These are phyloP conservation scores for Daucus carota DNA, from an alignment of 129 eudicot species.

Conservation along the genomic window DH1_v3.0 NC_030385.2:8378501-8379000, in stretches of 20 bases:
- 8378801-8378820: not conserved
- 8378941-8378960: not conserved
- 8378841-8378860: not conserved
- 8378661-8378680: slow-evolving; percentile 68
- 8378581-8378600: slow-evolving; percentile 83
- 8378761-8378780: not conserved
- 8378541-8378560: slow-evolving; percentile 95
- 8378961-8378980: not conserved
- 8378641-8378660: slow-evolving; percentile 66
- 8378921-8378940: not conserved
- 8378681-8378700: slow-evolving; percentile 77
- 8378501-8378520: not conserved
- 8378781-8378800: not conserved
- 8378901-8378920: not conserved
- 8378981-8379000: not conserved
- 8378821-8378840: not conserved
- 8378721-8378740: not conserved
- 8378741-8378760: not conserved
- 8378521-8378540: slow-evolving; percentile 69
- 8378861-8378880: not conserved
- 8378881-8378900: not conserved
- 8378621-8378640: slow-evolving; percentile 63
- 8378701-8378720: not conserved
- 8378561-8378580: slow-evolving; percentile 92
- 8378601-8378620: slow-evolving; percentile 72